Conservation (phyloP, 768 basidiomycete genomes). For the Collybia sordida region DNA sequence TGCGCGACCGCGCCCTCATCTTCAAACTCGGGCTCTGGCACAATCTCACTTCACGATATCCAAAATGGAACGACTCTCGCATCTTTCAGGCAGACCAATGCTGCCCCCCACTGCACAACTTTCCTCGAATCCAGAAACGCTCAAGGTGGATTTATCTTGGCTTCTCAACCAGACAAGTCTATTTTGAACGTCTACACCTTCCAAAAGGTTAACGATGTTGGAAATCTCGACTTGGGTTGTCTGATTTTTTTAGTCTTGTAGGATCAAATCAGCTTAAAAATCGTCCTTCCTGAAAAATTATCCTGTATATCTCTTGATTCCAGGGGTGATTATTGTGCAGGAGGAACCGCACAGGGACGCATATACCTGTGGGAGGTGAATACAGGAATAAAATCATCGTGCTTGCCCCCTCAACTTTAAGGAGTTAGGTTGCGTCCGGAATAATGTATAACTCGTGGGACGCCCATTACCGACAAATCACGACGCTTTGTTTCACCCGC, state of each 20-base stretch:
- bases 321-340: constrained; percentile 77
- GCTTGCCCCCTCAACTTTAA: constrained; percentile 5
- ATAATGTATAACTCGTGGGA: constrained; percentile 90
- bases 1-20: constrained; percentile 58
- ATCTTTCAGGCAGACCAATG: constrained; percentile 87
- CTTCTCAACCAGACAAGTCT: constrained; percentile 86
- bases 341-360: constrained; percentile 84
- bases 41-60: constrained; percentile 79
- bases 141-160: constrained; percentile 81
- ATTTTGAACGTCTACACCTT: constrained; percentile 89
- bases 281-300: constrained; percentile 89
- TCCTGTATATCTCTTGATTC: constrained; percentile 76
- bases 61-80: constrained; percentile 71
- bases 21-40: constrained; percentile 50
- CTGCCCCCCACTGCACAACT: constrained; percentile 64
- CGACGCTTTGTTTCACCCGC: constrained; percentile 76
- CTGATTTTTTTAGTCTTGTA: constrained; percentile 29
- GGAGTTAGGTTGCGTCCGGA: constrained; percentile 81
- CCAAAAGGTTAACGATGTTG: constrained; percentile 66
- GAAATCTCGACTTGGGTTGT: neutral
- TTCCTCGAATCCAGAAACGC: constrained; percentile 66
- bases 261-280: constrained; percentile 88
- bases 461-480: constrained; percentile 91
- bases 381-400: constrained; percentile 13
- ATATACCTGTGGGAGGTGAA: constrained; percentile 96